Conservation (phyloP, 805 yeast species). For the Ogataea ganodermae region DNA sequence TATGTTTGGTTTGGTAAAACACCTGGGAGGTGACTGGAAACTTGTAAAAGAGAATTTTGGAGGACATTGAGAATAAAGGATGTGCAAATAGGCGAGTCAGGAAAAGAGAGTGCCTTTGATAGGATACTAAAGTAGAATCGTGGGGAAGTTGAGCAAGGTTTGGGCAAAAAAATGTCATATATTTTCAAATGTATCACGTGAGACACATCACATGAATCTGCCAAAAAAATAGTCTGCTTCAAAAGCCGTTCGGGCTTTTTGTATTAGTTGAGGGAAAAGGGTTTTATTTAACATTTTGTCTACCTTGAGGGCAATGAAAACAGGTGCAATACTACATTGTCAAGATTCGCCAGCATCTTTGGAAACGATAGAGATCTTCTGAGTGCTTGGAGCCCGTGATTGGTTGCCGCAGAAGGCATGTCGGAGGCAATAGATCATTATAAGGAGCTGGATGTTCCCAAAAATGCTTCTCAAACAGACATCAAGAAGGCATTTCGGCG, state of each 20-base stretch:
- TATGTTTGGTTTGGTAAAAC: conserved; percentile 55
- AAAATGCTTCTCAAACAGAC: conserved; percentile 54
- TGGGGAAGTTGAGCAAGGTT: background rate
- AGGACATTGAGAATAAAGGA: background rate
- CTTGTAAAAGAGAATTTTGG: conserved; percentile 48
- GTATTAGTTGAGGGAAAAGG: background rate
- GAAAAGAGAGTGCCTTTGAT: background rate
- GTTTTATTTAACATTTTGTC: background rate
- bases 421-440: conserved; percentile 47
- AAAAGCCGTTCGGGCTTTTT: background rate
- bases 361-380: no score
- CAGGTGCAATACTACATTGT: no score
- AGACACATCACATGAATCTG: background rate
- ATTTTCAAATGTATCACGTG: background rate
- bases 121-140: background rate
- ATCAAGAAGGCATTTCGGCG: conserved; percentile 80
- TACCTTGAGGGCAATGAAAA: background rate
- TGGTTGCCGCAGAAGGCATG: conserved; percentile 3
- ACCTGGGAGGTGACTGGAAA: conserved; percentile 61
- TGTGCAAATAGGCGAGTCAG: background rate
- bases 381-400: background rate
- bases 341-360: no score
- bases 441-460: conserved; percentile 56
- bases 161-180: no score
- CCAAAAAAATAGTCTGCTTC: background rate